Conservation (phyloP, 192 early-diverging fungal species). For the Backusella australiensis region DNA sequence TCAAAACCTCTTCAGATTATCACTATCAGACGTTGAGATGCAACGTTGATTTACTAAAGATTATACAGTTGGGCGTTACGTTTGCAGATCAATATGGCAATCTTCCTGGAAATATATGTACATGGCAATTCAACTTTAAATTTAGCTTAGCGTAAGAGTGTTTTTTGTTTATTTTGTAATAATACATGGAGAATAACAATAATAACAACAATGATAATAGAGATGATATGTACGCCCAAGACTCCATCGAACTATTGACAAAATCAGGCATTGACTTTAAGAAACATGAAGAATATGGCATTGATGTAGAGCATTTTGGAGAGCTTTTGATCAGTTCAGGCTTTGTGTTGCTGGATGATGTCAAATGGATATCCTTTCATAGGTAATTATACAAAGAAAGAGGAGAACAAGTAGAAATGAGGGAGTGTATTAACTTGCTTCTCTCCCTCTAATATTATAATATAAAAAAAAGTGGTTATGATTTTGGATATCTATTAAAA, state of each 20-base stretch:
- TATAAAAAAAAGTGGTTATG: conserved; percentile 72
- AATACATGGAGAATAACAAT: neutral
- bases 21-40: conserved; percentile 97
- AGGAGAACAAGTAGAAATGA: neutral
- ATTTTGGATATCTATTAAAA: conserved; percentile 98
- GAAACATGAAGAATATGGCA: conserved; percentile 93
- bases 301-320: conserved; percentile 94
- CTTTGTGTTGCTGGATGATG: conserved; percentile 88
- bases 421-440: neutral
- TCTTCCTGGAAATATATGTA: conserved; percentile 79
- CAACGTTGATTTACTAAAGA: conserved; percentile 96
- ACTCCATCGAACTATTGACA: conserved; percentile 94
- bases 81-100: conserved; percentile 88
- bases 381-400: conserved; percentile 53
- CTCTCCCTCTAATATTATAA: no score
- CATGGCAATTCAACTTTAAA: conserved; percentile 99
- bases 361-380: conserved; percentile 99
- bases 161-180: no score
- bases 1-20: conserved; percentile 94
- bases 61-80: conserved; percentile 98
- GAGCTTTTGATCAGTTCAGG: conserved; percentile 97
- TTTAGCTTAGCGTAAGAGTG: conserved; percentile 78
- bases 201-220: conserved; percentile 29
- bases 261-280: conserved; percentile 99
- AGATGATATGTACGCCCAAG: conserved; percentile 98